Percentiles rank a stretch among this genome's conserved stretches.
phyloP scores from a whole-genome alignment of 163 green algal genomes.

The Scenedesmus sp. region DNA sequence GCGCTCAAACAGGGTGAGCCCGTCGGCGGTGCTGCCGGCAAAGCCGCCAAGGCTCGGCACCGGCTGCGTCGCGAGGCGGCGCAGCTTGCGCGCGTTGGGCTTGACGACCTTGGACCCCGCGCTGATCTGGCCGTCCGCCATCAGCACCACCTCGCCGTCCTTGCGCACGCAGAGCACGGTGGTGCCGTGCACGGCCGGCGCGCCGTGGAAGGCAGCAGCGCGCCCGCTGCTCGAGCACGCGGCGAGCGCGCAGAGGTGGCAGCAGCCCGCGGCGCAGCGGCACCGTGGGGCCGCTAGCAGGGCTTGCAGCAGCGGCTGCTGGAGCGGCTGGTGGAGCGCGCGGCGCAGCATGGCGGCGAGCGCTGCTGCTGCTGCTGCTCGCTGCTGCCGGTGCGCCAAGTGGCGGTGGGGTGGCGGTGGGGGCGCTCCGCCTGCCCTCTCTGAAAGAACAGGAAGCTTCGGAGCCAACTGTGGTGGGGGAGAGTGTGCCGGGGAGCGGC shows the following conservation, averaged over 20 bases:
- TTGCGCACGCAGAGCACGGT: constrained; percentile 86
- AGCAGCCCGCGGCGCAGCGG: too few relatives aligned
- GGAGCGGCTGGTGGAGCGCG: not conserved
- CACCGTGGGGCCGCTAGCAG: too few relatives aligned
- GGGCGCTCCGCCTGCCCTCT: too few relatives aligned
- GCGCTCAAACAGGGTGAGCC: constrained; percentile 78
- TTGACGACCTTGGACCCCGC: constrained; percentile 82
- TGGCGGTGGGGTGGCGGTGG: too few relatives aligned
- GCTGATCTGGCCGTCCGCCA: constrained; percentile 91
- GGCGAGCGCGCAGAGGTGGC: too few relatives aligned
- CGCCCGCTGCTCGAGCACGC: too few relatives aligned
- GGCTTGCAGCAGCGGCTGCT: too few relatives aligned
- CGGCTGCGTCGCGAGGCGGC: constrained; percentile 57
- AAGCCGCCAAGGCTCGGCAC: constrained; percentile 30
- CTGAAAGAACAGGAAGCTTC: too few relatives aligned
- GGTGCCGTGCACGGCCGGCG: constrained; percentile 25
- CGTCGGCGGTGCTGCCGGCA: constrained; percentile 75
- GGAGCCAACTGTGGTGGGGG: too few relatives aligned
- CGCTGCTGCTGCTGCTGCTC: not conserved
- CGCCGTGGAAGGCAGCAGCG: too few relatives aligned
- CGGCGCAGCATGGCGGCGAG: not conserved
- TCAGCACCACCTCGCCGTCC: constrained; percentile 81
- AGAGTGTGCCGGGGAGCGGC: too few relatives aligned
- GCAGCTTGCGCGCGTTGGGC: constrained; percentile 88
- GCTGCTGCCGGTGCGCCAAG: too few relatives aligned